Base-by-base conservation (phyloP, 805 yeast species). In the Starmerella potacharoeniae region DNA sequence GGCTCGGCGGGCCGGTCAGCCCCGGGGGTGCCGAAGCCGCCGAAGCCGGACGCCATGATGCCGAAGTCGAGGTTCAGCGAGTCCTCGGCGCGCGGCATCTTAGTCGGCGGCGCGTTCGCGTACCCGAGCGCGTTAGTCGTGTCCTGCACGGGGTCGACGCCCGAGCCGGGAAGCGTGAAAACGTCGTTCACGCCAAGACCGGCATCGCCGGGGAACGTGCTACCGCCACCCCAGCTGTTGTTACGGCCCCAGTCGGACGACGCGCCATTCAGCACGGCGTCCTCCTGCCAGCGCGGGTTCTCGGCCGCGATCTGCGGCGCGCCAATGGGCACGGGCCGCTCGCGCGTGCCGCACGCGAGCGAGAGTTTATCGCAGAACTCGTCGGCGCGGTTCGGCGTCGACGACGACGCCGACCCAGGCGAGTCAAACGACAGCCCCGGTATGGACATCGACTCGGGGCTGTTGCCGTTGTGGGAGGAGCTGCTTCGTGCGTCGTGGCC, bases 261-360 rank as follows among this genome's bases (percentile, higher is more conserved):
- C n/a, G 13, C 31, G 33, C 37, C 35, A 9, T 45, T 45, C 30
- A 58, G 43, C 35, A 58, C 22, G 6, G 53, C n/a, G 34, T 51
- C 55, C 33, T 44, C 34, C 43, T 56, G 60, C 63, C 63, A 60
- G 5, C 54, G 58, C 6, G 62, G 54, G 6, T 39, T 28, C 36
- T 60, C 63, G n/a, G 63, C 54, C 0, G 63, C 47, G 29, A 60
- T 59, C 16, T 42, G 49, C 5, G 62, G 63, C n/a, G 57, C 59
- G 37, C 42, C 41, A 9, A 50, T 49, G 93, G 59, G 53, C 5
- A 51, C 49, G 2, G 60, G 95, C 59, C 78, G 70, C 14, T 75
- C 75, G 62, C 75, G 81, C 6, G 83, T 82, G 16, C 96, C 97
- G 69, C 97, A 90, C 0, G 89, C 97, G 67, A 81, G 77, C 58